phyloP scores from a whole-genome alignment of 768 basidiomycete genomes.

The Galerina marginata region DNA sequence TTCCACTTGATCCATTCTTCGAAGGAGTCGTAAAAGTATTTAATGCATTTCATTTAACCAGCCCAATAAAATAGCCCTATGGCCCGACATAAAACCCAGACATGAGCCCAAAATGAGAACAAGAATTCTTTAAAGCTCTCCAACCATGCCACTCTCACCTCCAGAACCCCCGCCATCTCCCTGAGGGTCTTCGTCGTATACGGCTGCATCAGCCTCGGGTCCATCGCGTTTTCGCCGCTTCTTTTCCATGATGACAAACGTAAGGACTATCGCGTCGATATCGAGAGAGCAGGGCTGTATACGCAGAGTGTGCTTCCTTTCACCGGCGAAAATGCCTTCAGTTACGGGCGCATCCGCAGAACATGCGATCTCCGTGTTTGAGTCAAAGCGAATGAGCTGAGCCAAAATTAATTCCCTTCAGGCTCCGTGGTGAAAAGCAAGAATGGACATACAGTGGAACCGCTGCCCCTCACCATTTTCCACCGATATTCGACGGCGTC shows the following conservation, averaged over 20 bases:
- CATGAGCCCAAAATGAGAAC: not conserved
- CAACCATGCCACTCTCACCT: slow-evolving; percentile 18
- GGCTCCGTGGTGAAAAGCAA: not conserved
- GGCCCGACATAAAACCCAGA: slow-evolving; percentile 1
- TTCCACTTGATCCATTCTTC: slow-evolving; percentile 36
- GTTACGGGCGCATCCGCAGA: slow-evolving; percentile 37
- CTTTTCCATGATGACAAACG: slow-evolving; percentile 62
- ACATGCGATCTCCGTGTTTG: slow-evolving; percentile 48
- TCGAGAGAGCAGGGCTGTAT: slow-evolving; percentile 55
- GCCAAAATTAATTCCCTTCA: not conserved
- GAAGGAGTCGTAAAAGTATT: not conserved
- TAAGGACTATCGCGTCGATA: slow-evolving; percentile 57
- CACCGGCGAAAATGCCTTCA: slow-evolving; percentile 54
- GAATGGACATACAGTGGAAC: slow-evolving; percentile 43
- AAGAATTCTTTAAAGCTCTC: slow-evolving; percentile 17
- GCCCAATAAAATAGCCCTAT: not conserved
- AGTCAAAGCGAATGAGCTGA: slow-evolving; percentile 45
- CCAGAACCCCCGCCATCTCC: slow-evolving; percentile 43
- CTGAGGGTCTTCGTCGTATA: slow-evolving; percentile 42
- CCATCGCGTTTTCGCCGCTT: slow-evolving; percentile 49
- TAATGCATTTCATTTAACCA: slow-evolving; percentile 7
- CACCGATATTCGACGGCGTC: slow-evolving; percentile 56
- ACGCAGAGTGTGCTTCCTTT: slow-evolving; percentile 50
- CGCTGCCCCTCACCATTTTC: slow-evolving; percentile 46
- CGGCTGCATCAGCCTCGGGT: slow-evolving; percentile 19